Conservation (phyloP, 192 early-diverging fungal species). For the Linnemannia hyalina region DNA sequence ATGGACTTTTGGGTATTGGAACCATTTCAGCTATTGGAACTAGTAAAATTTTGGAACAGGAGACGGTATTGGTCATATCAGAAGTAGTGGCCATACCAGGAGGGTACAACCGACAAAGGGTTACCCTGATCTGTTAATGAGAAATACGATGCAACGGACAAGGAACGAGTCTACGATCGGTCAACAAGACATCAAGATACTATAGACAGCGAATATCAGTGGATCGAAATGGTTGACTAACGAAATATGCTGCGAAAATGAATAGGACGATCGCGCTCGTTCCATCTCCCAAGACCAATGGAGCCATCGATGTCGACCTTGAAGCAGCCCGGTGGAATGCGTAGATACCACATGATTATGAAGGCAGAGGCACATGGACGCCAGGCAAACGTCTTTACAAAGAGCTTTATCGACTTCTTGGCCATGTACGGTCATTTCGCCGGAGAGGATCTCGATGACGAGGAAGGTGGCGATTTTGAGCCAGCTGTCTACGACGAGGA, state of each 20-base stretch:
- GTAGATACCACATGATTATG: slow-evolving; percentile 85
- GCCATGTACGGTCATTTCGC: slow-evolving; percentile 95
- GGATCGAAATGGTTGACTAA: background rate
- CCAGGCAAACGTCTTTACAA: slow-evolving; percentile 80
- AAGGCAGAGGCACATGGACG: slow-evolving; percentile 78
- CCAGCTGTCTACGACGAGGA: slow-evolving; percentile 59
- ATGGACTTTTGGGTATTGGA: too few species aligned
- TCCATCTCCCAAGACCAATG: slow-evolving; percentile 64
- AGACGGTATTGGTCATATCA: too few species aligned
- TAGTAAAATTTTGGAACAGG: too few species aligned
- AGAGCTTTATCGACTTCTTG: slow-evolving; percentile 96
- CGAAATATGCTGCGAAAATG: background rate
- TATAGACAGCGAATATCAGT: too few species aligned
- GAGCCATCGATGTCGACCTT: slow-evolving; percentile 73
- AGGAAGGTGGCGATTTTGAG: slow-evolving; percentile 65
- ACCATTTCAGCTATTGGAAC: too few species aligned
- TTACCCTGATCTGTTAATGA: too few species aligned
- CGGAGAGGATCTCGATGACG: slow-evolving; percentile 90
- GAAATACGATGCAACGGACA: too few species aligned
- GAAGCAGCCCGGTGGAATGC: slow-evolving; percentile 87
- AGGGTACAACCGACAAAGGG: too few species aligned
- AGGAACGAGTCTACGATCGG: too few species aligned
- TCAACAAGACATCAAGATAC: too few species aligned
- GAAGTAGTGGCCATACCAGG: too few species aligned
- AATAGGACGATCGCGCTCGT: slow-evolving; percentile 65